These are phyloP conservation scores for Ustilago tritici DNA, from an alignment of 1,284 basidiomycete species.

Conservation along the genomic window DNA sequence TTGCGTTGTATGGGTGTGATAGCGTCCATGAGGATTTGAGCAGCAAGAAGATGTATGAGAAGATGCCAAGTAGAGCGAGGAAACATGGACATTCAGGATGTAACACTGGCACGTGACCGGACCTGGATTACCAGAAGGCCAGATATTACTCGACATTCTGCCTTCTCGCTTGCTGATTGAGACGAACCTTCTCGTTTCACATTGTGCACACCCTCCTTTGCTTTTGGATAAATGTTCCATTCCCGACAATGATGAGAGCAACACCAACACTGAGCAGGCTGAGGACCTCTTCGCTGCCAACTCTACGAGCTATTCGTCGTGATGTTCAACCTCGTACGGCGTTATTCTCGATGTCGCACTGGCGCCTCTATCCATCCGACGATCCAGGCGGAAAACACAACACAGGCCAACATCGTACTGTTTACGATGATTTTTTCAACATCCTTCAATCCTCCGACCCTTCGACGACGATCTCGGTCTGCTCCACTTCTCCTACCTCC, in stretches of 20 bases:
- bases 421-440: constrained; percentile 66
- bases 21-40: too few species aligned
- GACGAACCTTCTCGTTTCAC: neutral
- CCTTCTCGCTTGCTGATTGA: neutral
- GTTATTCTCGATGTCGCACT: neutral
- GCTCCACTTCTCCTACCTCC: constrained; percentile 39
- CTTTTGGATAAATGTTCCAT: neutral
- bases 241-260: neutral
- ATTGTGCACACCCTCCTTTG: neutral
- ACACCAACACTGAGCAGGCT: neutral
- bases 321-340: constrained; percentile 1
- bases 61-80: neutral
- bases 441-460: constrained; percentile 40
- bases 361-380: constrained; percentile 25
- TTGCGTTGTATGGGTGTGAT: neutral
- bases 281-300: neutral
- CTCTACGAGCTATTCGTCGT: neutral
- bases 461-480: constrained; percentile 21
- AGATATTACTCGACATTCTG: constrained; percentile 15
- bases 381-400: constrained; percentile 63
- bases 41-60: neutral
- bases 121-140: constrained; percentile 11
- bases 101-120: constrained; percentile 14
- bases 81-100: constrained; percentile 5
- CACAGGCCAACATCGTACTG: constrained; percentile 54